Base-by-base conservation (phyloP, 2,329 filamentous ascomycete species). In the Hymenoscyphus fructigenus region DNA sequence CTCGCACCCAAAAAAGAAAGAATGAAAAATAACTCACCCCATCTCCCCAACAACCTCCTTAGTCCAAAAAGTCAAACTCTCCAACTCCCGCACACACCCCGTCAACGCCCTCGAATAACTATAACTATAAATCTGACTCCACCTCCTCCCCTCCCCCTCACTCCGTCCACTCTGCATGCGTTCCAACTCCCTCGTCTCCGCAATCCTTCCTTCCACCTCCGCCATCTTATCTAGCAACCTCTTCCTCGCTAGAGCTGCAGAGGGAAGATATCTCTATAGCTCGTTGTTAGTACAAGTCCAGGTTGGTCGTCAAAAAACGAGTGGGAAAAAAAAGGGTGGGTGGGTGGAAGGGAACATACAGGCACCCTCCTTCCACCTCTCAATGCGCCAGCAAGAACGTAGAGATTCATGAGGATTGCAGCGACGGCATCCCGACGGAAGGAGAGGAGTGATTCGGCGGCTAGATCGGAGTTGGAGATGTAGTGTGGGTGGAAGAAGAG, bases 1-100 rank as follows among this genome's bases (percentile, higher is more conserved):
- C n/a, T 87, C 1, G 83, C 85, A 65, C 81, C 85, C 6, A 66
- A 78, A 81, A 70, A 86, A 7, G 23, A 47, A 23, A 47, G 17
- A n/a, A 47, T 7, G 10, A 47, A 23, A 47, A 14, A 17, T 17
- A 59, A 66, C 70, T 50, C 55, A 75, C 71, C 80, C 79, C 69
- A 82, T 80, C 72, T 87, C 84, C 15, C 85, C 85, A 38, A 84
- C 81, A 67, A 87, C 84, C 57, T 82, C 79, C 73, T 86, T 87
- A 1, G 83, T 85, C 65, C 82, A 86, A 66, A 78, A 81, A 70
- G 86, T 82, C 57, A 88, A 73, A 65, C 82, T 79, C 68, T 84
- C 81, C 2, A 87, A 72, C 68, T 87, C 81, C 59, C 81, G 79
- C 80, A 73, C 85, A 67, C 69, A 85, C 3, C 82, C 81, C 6